These are phyloP conservation scores for Syncephalastrum monosporum DNA, from an alignment of 371 early-diverging fungal genomes.

Conservation along the genomic window DNA sequence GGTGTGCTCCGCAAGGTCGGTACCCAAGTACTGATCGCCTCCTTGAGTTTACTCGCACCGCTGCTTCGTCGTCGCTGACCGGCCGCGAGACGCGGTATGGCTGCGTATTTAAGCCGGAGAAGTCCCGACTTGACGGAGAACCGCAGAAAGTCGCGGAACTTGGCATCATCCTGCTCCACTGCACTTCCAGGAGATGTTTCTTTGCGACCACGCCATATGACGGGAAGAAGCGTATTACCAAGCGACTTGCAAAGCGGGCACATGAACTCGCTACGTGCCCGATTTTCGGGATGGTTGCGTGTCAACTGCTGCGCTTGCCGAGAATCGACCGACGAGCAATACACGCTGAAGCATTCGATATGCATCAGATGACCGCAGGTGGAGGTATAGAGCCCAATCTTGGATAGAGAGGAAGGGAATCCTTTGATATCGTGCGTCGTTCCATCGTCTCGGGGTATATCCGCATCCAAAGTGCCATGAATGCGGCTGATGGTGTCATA, in stretches of 20 bases:
- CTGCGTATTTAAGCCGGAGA: neutral
- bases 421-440: constrained; percentile 40
- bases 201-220: constrained; percentile 61
- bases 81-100: no score
- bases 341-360: constrained; percentile 83
- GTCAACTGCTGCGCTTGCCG: constrained; percentile 79
- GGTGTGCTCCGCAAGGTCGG: constrained; percentile 17
- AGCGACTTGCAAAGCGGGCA: constrained; percentile 95
- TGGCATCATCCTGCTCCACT: constrained; percentile 28
- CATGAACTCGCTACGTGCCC: constrained; percentile 79
- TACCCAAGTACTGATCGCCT: constrained; percentile 23
- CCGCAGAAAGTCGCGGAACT: constrained; percentile 42
- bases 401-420: constrained; percentile 53
- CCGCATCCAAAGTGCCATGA: no score
- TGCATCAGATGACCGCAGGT: constrained; percentile 97
- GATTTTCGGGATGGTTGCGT: constrained; percentile 86
- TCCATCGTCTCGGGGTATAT: constrained; percentile 42
- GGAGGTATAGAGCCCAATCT: constrained; percentile 67
- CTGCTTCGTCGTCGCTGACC: constrained; percentile 13
- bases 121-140: constrained; percentile 11
- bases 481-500: constrained; percentile 40
- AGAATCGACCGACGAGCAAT: constrained; percentile 73
- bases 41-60: constrained; percentile 24
- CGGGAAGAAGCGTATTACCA: constrained; percentile 81
- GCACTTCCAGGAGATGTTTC: constrained; percentile 55